Evolutionary conservation across 495 filamentous ascomycete genomes (phyloP), one percentile per base, ranked within the genome.

Genomic region (Annulohypoxylon moriforme): DNA sequence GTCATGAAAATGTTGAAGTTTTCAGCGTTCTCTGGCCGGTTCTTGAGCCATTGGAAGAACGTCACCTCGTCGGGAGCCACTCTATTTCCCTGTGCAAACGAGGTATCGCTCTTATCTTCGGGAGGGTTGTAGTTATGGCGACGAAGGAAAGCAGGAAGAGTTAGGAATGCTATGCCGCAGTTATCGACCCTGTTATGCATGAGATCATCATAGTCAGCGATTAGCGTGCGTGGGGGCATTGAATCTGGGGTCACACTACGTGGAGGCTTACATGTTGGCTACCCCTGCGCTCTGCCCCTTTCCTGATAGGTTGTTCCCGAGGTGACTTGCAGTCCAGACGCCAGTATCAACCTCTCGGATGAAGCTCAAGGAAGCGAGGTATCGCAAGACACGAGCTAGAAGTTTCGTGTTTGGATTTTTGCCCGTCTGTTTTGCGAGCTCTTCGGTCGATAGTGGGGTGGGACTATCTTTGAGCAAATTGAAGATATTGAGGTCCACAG

Each of bases 271-370:
- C 71, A 68, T 69, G 10, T 3, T 13, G 11, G 40, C 18, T 1
- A 73, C 65, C 27, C 71, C 71, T 22, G 71, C 71, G 16, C 60
- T 66, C 42, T 69, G 60, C 0, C 61, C 65, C 20, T 33, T 20
- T 33, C 71, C 70, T 58, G 60, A 73, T 60, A 73, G 66, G 66
- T 73, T 73, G 7, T 66, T 66, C 3, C 65, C 70, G 13, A 65
- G 46, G 25, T 55, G 71, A 36, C 65, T 73, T 63, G 71, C 65
- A 44, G 65, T 31, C 71, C 71, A 73, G n/a, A 66, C 9, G 7
- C 34, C 71, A 9, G 42, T 46, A 4, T 46, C 61, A 13, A 67
- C 66, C 40, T 73, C 71, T 46, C 61, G 61, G 2, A 73, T 42
- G 6, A 73, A 57, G 6, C 66, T 50, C 0, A 66, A 1, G 2